Conservation (phyloP, 768 basidiomycete genomes). For the Pulveroboletus sp. region DNA sequence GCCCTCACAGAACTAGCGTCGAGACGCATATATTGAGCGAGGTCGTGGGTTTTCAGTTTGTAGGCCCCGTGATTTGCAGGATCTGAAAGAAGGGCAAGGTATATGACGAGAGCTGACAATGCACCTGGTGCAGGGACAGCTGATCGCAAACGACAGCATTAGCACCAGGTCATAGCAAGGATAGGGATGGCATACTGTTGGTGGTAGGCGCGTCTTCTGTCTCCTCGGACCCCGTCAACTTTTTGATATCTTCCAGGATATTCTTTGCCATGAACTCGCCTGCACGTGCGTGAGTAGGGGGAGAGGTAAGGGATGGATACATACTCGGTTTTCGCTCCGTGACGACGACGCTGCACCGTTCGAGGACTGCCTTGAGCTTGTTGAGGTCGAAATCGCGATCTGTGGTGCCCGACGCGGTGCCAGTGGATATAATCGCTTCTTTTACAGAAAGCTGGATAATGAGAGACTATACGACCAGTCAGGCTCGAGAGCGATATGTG, state of each 20-base stretch:
- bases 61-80: constrained; percentile 76
- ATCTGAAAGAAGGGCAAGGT: constrained; percentile 77
- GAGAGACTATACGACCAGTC: constrained; percentile 57
- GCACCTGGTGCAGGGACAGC: constrained; percentile 71
- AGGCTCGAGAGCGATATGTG: neutral
- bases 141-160: constrained; percentile 35
- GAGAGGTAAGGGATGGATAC: constrained; percentile 17
- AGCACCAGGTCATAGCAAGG: neutral
- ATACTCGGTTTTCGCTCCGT: constrained; percentile 86
- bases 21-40: constrained; percentile 92
- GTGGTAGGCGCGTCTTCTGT: constrained; percentile 16
- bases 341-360: constrained; percentile 85
- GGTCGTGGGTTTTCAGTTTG: constrained; percentile 80
- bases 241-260: constrained; percentile 71
- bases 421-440: constrained; percentile 81
- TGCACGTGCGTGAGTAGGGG: constrained; percentile 27
- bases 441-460: constrained; percentile 97
- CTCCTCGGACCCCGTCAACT: constrained; percentile 32
- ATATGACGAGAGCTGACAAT: constrained; percentile 74
- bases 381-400: constrained; percentile 85
- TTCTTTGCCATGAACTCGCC: constrained; percentile 83
- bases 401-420: constrained; percentile 66
- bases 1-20: constrained; percentile 94
- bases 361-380: constrained; percentile 81
- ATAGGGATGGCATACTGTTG: constrained; percentile 5